phyloP scores from a whole-genome alignment of 169 alveolate genomes.

The Sarcocystis neurona region DNA sequence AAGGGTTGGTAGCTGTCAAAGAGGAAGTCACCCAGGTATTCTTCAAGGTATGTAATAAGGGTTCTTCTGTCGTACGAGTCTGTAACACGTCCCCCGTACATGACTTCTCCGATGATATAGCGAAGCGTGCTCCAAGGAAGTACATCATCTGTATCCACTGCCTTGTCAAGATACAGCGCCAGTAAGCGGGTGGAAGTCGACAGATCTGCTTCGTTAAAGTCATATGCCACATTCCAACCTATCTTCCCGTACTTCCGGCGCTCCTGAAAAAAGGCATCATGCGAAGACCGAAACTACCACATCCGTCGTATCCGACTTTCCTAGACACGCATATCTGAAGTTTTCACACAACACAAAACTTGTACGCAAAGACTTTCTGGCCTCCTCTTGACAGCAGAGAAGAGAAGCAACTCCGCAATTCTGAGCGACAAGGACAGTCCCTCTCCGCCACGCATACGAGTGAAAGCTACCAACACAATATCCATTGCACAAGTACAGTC shows the following conservation, averaged over 20 bases:
- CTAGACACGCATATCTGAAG: no score
- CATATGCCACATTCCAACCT: slow-evolving; percentile 94
- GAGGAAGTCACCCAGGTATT: slow-evolving; percentile 89
- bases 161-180: slow-evolving; percentile 71
- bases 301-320: no score
- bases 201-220: slow-evolving; percentile 92
- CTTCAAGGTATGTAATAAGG: slow-evolving; percentile 76
- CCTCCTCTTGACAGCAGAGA: no score
- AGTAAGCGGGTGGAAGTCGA: slow-evolving; percentile 82
- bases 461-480: no score
- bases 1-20: slow-evolving; percentile 89
- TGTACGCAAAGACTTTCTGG: no score
- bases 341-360: no score
- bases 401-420: no score
- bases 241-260: slow-evolving; percentile 90
- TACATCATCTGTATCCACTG: neutral
- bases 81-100: slow-evolving; percentile 96
- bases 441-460: no score
- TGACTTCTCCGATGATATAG: slow-evolving; percentile 92
- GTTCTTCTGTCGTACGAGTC: slow-evolving; percentile 93
- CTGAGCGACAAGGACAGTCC: no score
- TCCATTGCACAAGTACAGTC: no score
- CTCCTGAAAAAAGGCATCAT: slow-evolving; percentile 84
- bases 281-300: no score
- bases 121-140: slow-evolving; percentile 67